Conservation (phyloP, 2,329 filamentous ascomycete species). For the Colletotrichum filicis region DNA sequence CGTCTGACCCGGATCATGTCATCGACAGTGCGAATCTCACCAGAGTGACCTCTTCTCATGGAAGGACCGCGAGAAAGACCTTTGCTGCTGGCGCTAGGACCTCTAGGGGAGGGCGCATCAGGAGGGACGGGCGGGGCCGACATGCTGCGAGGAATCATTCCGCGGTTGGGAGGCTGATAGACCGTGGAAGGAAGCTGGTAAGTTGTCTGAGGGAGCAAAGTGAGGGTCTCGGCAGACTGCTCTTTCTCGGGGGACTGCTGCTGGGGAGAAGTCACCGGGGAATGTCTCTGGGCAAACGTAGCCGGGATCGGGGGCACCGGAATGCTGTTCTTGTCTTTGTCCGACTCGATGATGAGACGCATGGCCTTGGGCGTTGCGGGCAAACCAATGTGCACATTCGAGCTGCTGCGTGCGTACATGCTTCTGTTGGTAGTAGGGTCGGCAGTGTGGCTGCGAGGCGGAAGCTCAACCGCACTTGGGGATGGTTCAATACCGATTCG, state of each 20-base stretch:
- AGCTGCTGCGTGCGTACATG: conserved; percentile 57
- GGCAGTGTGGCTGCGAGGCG: conserved; percentile 72
- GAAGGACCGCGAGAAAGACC: conserved; percentile 42
- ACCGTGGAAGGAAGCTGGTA: conserved; percentile 57
- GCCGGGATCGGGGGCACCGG: conserved; percentile 62
- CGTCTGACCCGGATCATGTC: conserved; percentile 46
- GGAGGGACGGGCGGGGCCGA: conserved; percentile 62
- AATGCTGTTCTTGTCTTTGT: conserved; percentile 52
- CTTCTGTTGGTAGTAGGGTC: conserved; percentile 65
- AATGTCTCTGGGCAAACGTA: conserved; percentile 56
- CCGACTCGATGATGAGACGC: conserved; percentile 78
- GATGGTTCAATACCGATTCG: conserved; percentile 41
- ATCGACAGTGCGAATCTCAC: conserved; percentile 58
- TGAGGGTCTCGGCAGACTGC: conserved; percentile 49
- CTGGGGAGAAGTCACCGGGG: conserved; percentile 51
- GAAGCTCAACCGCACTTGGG: conserved; percentile 54
- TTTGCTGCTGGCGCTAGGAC: conserved; percentile 36
- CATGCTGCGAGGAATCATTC: conserved; percentile 68
- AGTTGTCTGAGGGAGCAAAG: conserved; percentile 56
- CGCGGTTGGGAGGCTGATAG: conserved; percentile 65
- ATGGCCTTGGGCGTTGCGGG: conserved; percentile 93
- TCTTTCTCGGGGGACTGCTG: conserved; percentile 47
- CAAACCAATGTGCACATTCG: conserved; percentile 73
- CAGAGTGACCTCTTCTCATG: conserved; percentile 48
- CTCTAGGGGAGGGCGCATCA: conserved; percentile 51